Evolutionary conservation across 2,329 filamentous ascomycete genomes (phyloP), one percentile per base, ranked within the genome.

Genomic region (Berkeleyomyces basicola): DNA sequence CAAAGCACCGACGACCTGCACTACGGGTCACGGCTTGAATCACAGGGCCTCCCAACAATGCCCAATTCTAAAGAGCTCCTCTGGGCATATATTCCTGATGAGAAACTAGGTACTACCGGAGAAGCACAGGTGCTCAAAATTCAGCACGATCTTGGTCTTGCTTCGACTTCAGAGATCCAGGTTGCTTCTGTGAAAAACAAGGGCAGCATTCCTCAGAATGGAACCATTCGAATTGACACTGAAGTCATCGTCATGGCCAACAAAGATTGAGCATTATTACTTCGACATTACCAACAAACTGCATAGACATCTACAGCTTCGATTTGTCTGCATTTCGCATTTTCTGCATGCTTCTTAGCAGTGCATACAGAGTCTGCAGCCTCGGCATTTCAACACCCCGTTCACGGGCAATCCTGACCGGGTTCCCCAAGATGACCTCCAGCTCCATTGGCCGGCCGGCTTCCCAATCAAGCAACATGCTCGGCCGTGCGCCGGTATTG

Each of bases 381-480:
- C 83, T 74, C 9, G 83, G 83, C 79, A 87, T 80, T 68, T 85
- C 80, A 4, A 84, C 78, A 0, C 84, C 85, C 59, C 78, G 77
- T 61, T 77, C 78, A 67, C 82, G 74, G 7, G 85, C 85, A 57
- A 86, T 82, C 66, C 82, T 74, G 39, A 88, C 80, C 0, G 85
- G 84, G 69, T 88, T 88, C 1, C 86, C 85, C 33, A 88, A 70
- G 47, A 88, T 87, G 43, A 87, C 85, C 72, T 88, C 86, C 59
- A 88, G 70, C 74, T 89, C 86, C 77, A 88, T 78, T 47, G 78
- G 79, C 68, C 82, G 77, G 0, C 82, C 82, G 1, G 76, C 77
- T 71, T 86, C 83, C 83, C 84, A 88, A 69, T 88, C 86, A 11
- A 85, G 72, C 67, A 86, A 74, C 86, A 88, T 88, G 67, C 80